Evolutionary conservation across 2,329 filamentous ascomycete genomes (phyloP).

Genomic region (Claviceps sp.): DNA sequence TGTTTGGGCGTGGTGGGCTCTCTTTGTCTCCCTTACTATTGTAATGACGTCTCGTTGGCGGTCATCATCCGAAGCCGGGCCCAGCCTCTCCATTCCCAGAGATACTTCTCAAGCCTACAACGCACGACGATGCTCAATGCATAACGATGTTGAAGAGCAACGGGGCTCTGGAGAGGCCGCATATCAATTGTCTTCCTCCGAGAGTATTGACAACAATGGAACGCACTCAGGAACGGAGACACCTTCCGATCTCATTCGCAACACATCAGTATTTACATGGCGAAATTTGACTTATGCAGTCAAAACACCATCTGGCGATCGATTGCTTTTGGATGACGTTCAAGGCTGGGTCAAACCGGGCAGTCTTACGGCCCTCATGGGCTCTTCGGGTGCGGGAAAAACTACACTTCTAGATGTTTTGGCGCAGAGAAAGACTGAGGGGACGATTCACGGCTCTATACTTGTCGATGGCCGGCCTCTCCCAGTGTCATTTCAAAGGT

Average conservation of each 20-base stretch:
- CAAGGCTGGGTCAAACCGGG: constrained; percentile 77
- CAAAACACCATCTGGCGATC: constrained; percentile 45
- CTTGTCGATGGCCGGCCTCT: constrained; percentile 60
- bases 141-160: constrained; percentile 37
- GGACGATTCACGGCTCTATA: constrained; percentile 61
- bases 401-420: constrained; percentile 75
- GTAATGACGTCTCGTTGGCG: constrained; percentile 44
- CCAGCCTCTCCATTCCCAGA: constrained; percentile 46
- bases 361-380: constrained; percentile 68
- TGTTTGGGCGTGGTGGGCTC: constrained; percentile 47
- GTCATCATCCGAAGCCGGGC: constrained; percentile 35
- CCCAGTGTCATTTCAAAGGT: constrained; percentile 63
- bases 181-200: background rate
- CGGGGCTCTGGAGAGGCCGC: constrained; percentile 11
- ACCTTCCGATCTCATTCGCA: constrained; percentile 35
- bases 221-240: background rate
- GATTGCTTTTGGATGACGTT: constrained; percentile 62
- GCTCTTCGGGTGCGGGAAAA: constrained; percentile 70
- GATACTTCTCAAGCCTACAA: constrained; percentile 32
- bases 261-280: constrained; percentile 62
- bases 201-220: background rate
- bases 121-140: constrained; percentile 12
- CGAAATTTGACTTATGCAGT: constrained; percentile 60
- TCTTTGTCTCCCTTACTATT: constrained; percentile 47
- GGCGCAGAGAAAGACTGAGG: constrained; percentile 66